Conservation (phyloP, 257 asterid species). For the Penstemon newberryi region DNA sequence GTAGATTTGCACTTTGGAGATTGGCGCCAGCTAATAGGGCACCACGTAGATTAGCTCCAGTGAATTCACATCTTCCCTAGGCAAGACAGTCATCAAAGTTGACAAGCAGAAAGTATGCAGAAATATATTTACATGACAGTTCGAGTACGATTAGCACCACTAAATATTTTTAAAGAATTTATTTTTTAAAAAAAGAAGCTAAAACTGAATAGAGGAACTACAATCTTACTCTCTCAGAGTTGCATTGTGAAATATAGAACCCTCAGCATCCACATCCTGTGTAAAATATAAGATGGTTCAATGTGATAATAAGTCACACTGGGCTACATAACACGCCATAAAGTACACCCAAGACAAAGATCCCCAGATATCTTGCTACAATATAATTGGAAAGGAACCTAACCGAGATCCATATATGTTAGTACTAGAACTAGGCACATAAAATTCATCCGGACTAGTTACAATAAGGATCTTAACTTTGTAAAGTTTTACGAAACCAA, state of each 20-base stretch:
- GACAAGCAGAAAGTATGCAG: conserved; percentile 22
- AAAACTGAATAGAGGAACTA: conserved; percentile 10
- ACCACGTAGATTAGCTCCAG: conserved; percentile 95
- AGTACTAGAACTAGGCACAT: not conserved
- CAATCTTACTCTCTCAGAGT: conserved; percentile 78
- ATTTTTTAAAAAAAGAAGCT: not conserved
- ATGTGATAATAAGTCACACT: conserved; percentile 22
- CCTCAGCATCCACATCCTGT: conserved; percentile 97
- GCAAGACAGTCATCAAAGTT: conserved; percentile 38
- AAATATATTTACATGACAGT: conserved; percentile 6
- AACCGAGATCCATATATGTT: not conserved
- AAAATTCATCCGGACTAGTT: not conserved
- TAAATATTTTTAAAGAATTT: conserved; percentile 9
- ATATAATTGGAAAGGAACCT: not conserved
- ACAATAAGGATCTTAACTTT: conserved; percentile 1
- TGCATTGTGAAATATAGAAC: conserved; percentile 87
- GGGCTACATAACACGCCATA: conserved; percentile 2
- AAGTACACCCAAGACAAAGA: not conserved
- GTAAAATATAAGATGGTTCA: conserved; percentile 31
- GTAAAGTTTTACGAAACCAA: not conserved
- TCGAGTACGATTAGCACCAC: conserved; percentile 15
- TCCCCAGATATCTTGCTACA: not conserved
- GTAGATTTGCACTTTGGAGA: conserved; percentile 95
- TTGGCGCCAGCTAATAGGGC: conserved; percentile 92
- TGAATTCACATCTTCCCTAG: conserved; percentile 88